Evolutionary conservation across 2,329 filamentous ascomycete genomes (phyloP), one percentile per base, ranked within the genome.

Genomic region (Leptographium lundbergii): DNA sequence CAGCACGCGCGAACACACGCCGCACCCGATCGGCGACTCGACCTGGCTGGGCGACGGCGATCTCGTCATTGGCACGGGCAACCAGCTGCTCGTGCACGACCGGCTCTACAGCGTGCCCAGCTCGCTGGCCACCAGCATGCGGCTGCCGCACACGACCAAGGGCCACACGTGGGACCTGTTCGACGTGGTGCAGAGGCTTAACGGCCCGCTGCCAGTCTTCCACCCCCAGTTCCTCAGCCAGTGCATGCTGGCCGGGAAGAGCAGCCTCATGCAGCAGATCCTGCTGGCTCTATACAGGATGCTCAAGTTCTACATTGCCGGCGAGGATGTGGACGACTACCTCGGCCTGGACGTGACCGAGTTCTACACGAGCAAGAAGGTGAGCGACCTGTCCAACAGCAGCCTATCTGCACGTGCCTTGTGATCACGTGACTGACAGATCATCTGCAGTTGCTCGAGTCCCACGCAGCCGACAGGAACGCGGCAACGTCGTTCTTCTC

Each of bases 191-290:
- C 87, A 88, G 64, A 79, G 88, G 61, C 77, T 97, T 55, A 97
- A 96, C 67, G 89, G 90, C 0, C 88, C 91, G 2, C 75, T 97
- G 7, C 90, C 94, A 0, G 79, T 95, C 2, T 99, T 95, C 66
- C 92, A 99, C 66, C 94, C 94, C 0, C 90, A 95, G 67, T 89
- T 96, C 60, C 73, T 97, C 29, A 87, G 88, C 57, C 89, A 96
- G 69, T 92, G 88, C 66, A 89, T 95, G 45, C 76, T 96, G 29
- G 81, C 85, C 24, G 92, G 91, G 0, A 95, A 95, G 68, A 79
- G 80, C 39, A 69, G 72, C 4, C 71, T 90, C 6, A 89, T 94
- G 2, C 86, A 90, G 64, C 78, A 77, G 11, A 84, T 96, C 11
- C 71, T 97, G 32, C 75, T 88, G 57, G 81, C 81, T 6, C 74